Conservation (phyloP, 2,329 filamentous ascomycete genomes). For the Aurifilum marmelostoma region DNA sequence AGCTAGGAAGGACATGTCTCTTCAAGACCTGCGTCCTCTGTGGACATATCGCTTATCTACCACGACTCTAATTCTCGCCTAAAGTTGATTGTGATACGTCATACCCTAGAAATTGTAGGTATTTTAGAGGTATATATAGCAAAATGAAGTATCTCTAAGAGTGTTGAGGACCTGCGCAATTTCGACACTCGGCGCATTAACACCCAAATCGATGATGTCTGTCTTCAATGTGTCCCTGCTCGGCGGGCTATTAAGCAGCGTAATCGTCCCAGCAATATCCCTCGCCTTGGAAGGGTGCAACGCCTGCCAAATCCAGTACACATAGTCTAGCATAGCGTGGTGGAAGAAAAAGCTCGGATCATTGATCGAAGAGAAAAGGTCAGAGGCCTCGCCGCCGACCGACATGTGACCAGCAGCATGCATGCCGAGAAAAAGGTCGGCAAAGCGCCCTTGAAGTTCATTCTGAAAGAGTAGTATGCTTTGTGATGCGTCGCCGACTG, state of each 20-base stretch:
- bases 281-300: slow-evolving; percentile 28
- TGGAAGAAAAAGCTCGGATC: slow-evolving; percentile 43
- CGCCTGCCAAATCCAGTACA: slow-evolving; percentile 37
- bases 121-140: too few species aligned
- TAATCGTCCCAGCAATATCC: slow-evolving; percentile 32
- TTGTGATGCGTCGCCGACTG: slow-evolving; percentile 28
- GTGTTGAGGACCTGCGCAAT: too few species aligned
- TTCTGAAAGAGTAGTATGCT: slow-evolving; percentile 37
- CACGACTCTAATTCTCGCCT: too few species aligned
- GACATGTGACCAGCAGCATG: slow-evolving; percentile 23
- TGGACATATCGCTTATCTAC: too few species aligned
- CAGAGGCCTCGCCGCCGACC: slow-evolving; percentile 17
- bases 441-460: slow-evolving; percentile 38
- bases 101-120: too few species aligned
- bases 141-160: too few species aligned
- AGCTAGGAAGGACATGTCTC: too few species aligned
- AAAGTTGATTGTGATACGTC: too few species aligned
- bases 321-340: slow-evolving; percentile 36
- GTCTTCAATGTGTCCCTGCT: slow-evolving; percentile 30
- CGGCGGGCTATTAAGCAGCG: slow-evolving; percentile 32
- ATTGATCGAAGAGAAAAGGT: slow-evolving; percentile 18
- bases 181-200: too few species aligned
- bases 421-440: slow-evolving; percentile 33
- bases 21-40: too few species aligned
- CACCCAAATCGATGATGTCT: not conserved